A percentile compares a stretch with the other conserved stretches of the same genome.
These are phyloP conservation scores for Acacia crassicarpa DNA, from an alignment of 306 rosid species.

Conservation along the genomic window DNA sequence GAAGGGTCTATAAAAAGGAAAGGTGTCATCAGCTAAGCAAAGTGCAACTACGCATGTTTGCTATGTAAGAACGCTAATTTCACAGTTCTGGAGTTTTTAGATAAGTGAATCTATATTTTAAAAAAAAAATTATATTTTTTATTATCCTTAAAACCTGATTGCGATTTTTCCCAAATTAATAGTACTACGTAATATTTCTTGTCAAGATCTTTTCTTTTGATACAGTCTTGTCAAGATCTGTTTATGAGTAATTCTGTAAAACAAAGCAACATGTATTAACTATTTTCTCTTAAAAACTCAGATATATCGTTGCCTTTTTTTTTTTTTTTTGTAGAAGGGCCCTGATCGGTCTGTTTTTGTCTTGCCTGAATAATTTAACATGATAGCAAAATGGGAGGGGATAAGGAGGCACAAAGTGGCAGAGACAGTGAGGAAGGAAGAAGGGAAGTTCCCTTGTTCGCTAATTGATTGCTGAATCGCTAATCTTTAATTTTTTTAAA, in stretches of 20 bases:
- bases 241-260: no score
- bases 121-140: no score
- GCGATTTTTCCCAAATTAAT: no score
- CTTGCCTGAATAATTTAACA: not conserved
- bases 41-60: not conserved
- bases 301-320: not conserved
- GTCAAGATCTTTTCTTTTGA: not conserved
- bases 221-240: not conserved
- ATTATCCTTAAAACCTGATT: no score
- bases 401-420: not conserved
- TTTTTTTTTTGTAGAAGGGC: not conserved
- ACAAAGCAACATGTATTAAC: no score
- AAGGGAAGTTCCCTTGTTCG: not conserved
- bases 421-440: not conserved
- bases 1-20: not conserved
- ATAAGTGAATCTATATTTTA: no score
- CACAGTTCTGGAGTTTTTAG: no score
- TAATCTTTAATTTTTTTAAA: not conserved
- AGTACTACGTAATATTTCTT: no score
- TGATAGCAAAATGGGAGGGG: not conserved
- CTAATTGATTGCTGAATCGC: not conserved
- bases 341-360: not conserved
- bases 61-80: no score
- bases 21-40: not conserved
- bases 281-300: no score